These are phyloP conservation scores for Tuber microsphaerosporum DNA, from an alignment of 495 filamentous ascomycete genomes.

Conservation along the genomic window DNA sequence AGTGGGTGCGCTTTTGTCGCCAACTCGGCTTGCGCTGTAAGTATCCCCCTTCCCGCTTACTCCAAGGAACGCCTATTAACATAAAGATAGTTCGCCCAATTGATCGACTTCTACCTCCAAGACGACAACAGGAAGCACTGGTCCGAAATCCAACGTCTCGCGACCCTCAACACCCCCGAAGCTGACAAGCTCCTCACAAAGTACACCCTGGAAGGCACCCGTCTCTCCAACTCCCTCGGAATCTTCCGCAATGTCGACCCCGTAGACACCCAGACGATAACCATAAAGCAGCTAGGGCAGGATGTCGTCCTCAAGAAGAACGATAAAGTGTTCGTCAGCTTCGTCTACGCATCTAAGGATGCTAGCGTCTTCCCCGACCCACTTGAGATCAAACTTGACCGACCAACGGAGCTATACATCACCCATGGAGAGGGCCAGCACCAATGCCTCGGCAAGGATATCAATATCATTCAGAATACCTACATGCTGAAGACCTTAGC, in stretches of 20 bases:
- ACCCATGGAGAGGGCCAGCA: constrained; percentile 28
- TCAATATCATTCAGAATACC: constrained; percentile 17
- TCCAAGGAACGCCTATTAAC: background rate
- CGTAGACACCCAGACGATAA: constrained; percentile 6
- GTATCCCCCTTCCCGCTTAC: background rate
- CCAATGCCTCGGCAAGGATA: constrained; percentile 25
- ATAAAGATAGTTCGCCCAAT: constrained; percentile 17
- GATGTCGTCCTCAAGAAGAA: constrained; percentile 20
- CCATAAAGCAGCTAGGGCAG: background rate
- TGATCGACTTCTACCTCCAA: constrained; percentile 32
- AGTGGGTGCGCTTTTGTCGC: constrained; percentile 24
- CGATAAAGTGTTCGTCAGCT: constrained; percentile 28
- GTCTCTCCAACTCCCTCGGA: constrained; percentile 33
- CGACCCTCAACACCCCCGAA: constrained; percentile 7
- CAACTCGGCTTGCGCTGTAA: constrained; percentile 19
- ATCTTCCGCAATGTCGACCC: constrained; percentile 23
- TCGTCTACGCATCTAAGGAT: constrained; percentile 16
- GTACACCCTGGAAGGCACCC: constrained; percentile 29
- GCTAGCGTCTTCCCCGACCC: constrained; percentile 24
- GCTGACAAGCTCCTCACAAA: constrained; percentile 21
- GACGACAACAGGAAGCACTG: constrained; percentile 24
- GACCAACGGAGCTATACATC: constrained; percentile 25
- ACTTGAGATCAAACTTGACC: constrained; percentile 17
- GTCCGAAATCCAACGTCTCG: constrained; percentile 23
- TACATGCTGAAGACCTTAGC: constrained; percentile 26